These are phyloP conservation scores for Pinus taeda DNA, from an alignment of 75 land plant species.

Conservation along the genomic window DNA sequence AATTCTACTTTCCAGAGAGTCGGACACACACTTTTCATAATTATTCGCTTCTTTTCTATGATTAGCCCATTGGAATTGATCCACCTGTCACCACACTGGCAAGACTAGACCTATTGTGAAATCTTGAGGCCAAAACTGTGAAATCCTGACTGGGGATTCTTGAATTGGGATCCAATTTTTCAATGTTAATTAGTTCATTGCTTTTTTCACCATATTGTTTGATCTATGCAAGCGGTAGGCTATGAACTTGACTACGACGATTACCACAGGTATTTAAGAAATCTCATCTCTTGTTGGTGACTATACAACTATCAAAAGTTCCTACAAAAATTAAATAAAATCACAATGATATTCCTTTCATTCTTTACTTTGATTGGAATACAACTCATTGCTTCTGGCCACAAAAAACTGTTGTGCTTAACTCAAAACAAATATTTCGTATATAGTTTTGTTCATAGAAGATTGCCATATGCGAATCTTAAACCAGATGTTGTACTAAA, in stretches of 20 bases:
- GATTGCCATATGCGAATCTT: slow-evolving; percentile 54
- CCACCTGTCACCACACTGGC: not conserved
- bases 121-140: not conserved
- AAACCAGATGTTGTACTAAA: slow-evolving; percentile 67
- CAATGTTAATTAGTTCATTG: not conserved
- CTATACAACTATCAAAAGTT: no score
- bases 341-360: no score
- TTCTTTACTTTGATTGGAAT: not conserved
- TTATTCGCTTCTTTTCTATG: no score
- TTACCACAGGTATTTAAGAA: slow-evolving; percentile 61
- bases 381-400: not conserved
- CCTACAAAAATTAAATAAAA: no score
- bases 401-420: not conserved
- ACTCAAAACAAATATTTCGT: not conserved
- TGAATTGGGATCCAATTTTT: no score
- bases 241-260: slow-evolving; percentile 84
- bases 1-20: no score
- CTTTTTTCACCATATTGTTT: not conserved
- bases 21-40: no score
- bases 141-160: no score
- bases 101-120: not conserved
- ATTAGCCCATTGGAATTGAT: not conserved
- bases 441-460: slow-evolving; percentile 47
- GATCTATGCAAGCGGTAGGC: slow-evolving; percentile 64
- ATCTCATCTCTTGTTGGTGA: not conserved